Conservation (phyloP, 164 flowering plant species). For the Magnolia changhungtana region DNA sequence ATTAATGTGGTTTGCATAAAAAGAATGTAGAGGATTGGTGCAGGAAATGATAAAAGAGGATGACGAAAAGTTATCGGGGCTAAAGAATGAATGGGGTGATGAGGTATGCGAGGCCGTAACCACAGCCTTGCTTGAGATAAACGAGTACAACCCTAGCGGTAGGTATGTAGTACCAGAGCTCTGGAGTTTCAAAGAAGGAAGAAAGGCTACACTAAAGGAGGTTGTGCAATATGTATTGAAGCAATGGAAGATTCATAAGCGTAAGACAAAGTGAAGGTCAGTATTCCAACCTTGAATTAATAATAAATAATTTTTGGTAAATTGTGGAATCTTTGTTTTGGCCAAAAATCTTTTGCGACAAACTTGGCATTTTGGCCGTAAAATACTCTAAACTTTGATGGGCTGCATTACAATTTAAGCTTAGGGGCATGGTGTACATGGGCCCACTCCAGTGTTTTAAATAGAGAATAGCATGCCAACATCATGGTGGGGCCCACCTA, state of each 20-base stretch:
- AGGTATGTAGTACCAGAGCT: conserved; percentile 26
- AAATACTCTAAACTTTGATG: too few relatives aligned
- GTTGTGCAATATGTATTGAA: conserved; percentile 19
- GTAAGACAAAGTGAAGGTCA: conserved; percentile 17
- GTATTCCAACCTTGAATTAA: neutral
- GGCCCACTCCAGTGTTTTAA: too few relatives aligned
- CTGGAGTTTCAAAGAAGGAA: conserved; percentile 27
- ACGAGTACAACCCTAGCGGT: conserved; percentile 36
- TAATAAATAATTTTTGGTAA: too few relatives aligned
- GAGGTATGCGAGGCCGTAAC: conserved; percentile 20
- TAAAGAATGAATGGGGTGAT: conserved; percentile 41
- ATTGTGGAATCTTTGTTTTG: too few relatives aligned
- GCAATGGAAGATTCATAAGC: conserved; percentile 22
- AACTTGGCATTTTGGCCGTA: too few relatives aligned
- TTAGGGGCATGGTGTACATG: too few relatives aligned
- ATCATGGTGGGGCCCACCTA: too few relatives aligned
- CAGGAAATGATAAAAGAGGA: conserved; percentile 47
- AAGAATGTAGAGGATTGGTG: conserved; percentile 9
- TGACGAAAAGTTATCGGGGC: conserved; percentile 42
- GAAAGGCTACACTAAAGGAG: conserved; percentile 33
- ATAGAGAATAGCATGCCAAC: too few relatives aligned
- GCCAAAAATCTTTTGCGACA: too few relatives aligned
- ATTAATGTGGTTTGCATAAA: neutral
- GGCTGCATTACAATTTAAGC: too few relatives aligned
- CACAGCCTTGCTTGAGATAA: conserved; percentile 26